A percentile compares a stretch with the other conserved stretches of the same genome.
Evolutionary conservation across 2,329 filamentous ascomycete species (phyloP).

Genomic region (Phialophora verrucosa): DNA sequence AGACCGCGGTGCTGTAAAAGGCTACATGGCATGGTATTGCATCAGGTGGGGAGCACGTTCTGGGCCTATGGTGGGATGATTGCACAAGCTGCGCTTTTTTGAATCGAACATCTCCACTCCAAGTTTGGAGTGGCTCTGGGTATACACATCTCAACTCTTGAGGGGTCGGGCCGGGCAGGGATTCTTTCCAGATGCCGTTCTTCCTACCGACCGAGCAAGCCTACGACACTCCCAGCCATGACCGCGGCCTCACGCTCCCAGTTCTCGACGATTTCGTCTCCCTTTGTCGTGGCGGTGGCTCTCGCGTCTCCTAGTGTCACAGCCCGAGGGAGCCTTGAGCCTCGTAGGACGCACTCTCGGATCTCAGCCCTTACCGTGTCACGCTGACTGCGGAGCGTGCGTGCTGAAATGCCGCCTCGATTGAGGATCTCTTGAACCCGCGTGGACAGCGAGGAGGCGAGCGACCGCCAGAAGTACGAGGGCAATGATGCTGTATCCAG

Average conservation of each 20-base stretch:
- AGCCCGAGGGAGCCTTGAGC: slow-evolving; percentile 70
- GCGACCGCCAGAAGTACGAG: slow-evolving; percentile 90
- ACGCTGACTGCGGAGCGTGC: slow-evolving; percentile 78
- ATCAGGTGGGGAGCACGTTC: neutral
- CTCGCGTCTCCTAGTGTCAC: slow-evolving; percentile 51
- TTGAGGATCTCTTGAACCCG: slow-evolving; percentile 84
- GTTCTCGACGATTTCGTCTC: slow-evolving; percentile 55
- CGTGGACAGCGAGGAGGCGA: slow-evolving; percentile 76
- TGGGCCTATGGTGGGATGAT: neutral
- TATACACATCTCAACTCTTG: neutral
- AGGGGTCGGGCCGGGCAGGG: too few relatives aligned
- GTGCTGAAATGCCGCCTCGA: slow-evolving; percentile 80
- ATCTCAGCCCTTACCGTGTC: slow-evolving; percentile 77
- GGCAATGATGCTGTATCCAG: slow-evolving; percentile 86
- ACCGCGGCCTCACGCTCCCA: slow-evolving; percentile 95
- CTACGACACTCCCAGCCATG: slow-evolving; percentile 85
- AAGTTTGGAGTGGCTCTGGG: neutral
- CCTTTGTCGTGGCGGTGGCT: slow-evolving; percentile 47
- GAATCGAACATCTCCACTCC: slow-evolving; percentile 15
- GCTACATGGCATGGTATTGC: slow-evolving; percentile 15
- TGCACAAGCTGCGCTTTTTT: slow-evolving; percentile 1
- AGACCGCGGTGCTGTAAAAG: neutral
- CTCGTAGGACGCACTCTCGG: slow-evolving; percentile 79
- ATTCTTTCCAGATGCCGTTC: neutral
- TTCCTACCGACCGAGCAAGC: slow-evolving; percentile 49